Conservation (phyloP, 495 filamentous ascomycete genomes). For the Aspergillus biplanus region DNA sequence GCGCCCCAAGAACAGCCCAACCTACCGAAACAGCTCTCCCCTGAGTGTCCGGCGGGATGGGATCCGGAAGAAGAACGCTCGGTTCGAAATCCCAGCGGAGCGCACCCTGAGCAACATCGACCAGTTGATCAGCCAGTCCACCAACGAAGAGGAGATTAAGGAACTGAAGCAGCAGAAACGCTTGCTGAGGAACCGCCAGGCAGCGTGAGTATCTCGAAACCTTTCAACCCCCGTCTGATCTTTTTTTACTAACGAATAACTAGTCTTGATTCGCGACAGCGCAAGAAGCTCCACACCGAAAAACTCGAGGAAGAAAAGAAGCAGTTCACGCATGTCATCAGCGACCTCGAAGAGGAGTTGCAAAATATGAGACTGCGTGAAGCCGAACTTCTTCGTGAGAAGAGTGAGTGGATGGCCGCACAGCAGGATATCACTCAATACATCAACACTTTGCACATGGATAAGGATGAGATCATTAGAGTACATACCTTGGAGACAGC, state of each 20-base stretch:
- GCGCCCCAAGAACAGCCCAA: conserved; percentile 75
- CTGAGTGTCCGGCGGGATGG: conserved; percentile 78
- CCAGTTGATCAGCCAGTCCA: conserved; percentile 82
- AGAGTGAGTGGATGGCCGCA: conserved; percentile 66
- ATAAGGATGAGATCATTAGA: conserved; percentile 91
- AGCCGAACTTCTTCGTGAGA: conserved; percentile 65
- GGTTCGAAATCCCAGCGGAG: conserved; percentile 96
- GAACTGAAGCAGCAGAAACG: conserved; percentile 99
- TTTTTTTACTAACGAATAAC: conserved; percentile 37
- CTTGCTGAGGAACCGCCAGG: conserved; percentile 90
- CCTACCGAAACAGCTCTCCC: conserved; percentile 79
- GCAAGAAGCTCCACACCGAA: conserved; percentile 99
- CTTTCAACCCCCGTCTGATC: conserved; percentile 20
- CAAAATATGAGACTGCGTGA: conserved; percentile 56
- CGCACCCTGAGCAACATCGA: conserved; percentile 95
- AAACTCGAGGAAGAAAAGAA: conserved; percentile 97
- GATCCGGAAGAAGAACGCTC: conserved; percentile 98
- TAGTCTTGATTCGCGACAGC: conserved; percentile 92
- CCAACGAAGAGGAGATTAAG: conserved; percentile 93
- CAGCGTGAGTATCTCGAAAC: conserved; percentile 69
- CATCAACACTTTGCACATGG: conserved; percentile 74
- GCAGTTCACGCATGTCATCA: conserved; percentile 73
- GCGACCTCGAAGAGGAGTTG: conserved; percentile 79
- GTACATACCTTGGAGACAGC: conserved; percentile 91
- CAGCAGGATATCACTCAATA: conserved; percentile 74